Evolutionary conservation across 805 yeast genomes (phyloP).

Genomic region (Lipomyces kockii): DNA sequence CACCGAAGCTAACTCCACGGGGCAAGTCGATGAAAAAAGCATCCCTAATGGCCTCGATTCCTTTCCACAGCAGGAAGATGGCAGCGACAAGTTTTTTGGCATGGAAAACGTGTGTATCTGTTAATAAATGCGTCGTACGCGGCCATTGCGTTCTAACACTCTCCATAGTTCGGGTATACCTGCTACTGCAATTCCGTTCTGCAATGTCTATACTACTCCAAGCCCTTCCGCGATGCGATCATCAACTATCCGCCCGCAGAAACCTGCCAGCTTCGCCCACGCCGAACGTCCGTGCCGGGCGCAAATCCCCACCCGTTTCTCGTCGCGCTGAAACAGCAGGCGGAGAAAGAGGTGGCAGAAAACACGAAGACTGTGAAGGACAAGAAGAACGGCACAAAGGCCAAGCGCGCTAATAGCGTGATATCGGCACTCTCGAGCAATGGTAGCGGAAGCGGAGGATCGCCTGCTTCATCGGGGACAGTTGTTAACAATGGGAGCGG

Average conservation of each 20-base stretch:
- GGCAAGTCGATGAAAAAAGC: background rate
- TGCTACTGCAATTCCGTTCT: conserved; percentile 89
- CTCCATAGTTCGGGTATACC: conserved; percentile 68
- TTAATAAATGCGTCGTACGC: background rate
- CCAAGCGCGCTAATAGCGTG: conserved; percentile 22
- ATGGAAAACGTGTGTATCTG: conserved; percentile 46
- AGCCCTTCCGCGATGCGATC: conserved; percentile 64
- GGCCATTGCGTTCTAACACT: background rate
- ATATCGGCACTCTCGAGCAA: conserved; percentile 24
- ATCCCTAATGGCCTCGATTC: conserved; percentile 1
- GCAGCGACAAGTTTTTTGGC: conserved; percentile 48
- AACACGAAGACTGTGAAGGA: conserved; percentile 4
- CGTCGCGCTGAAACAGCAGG: conserved; percentile 23
- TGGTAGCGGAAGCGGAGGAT: conserved; percentile 6
- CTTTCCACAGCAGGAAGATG: conserved; percentile 18
- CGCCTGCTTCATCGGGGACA: background rate
- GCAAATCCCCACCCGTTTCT: conserved; percentile 28
- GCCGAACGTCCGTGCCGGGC: conserved; percentile 32
- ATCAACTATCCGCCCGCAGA: conserved; percentile 51
- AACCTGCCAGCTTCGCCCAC: conserved; percentile 20
- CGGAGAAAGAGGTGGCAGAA: conserved; percentile 29
- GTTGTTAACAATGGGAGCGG: background rate
- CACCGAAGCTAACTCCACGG: background rate
- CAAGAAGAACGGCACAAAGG: conserved; percentile 12
- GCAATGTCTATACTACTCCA: conserved; percentile 81